Percentiles rank a stretch among this genome's conserved stretches.
These are phyloP conservation scores for Cavenderia fasciculata DNA, from an alignment of 78 protist species.

Conservation along the genomic window DNA sequence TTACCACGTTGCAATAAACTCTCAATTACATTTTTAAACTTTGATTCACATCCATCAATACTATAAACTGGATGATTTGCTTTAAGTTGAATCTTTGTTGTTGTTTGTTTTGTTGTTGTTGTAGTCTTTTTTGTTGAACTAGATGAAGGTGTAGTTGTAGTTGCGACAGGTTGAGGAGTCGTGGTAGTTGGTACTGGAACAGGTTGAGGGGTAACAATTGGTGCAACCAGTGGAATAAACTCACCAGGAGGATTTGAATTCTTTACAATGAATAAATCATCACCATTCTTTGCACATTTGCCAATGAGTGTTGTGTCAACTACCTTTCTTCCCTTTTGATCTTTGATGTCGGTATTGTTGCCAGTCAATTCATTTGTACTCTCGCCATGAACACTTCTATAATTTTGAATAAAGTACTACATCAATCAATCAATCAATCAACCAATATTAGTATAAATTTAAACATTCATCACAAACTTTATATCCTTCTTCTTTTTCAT, in stretches of 20 bases:
- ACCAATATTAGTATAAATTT: neutral
- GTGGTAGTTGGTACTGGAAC: neutral
- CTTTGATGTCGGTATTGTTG: constrained; percentile 29
- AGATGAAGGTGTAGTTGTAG: neutral
- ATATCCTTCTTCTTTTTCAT: neutral
- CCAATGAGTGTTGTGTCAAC: constrained; percentile 1
- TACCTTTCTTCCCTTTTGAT: constrained; percentile 16
- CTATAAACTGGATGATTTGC: too few species aligned
- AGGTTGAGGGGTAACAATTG: neutral
- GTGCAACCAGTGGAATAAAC: too few species aligned
- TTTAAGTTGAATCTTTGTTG: too few species aligned
- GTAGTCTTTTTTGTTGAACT: neutral
- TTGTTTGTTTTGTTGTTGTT: neutral
- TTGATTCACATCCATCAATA: constrained; percentile 36
- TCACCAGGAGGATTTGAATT: constrained; percentile 38
- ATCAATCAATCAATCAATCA: neutral
- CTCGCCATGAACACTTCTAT: neutral
- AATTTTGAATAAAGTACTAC: constrained; percentile 43
- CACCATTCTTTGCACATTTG: constrained; percentile 22
- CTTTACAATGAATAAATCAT: constrained; percentile 54
- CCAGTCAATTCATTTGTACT: neutral
- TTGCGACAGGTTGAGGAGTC: neutral
- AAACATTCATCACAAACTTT: neutral
- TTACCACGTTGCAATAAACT: constrained; percentile 23
- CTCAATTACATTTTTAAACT: neutral